Evolutionary conservation across 148 eudicot species (phyloP), one percentile per base, ranked within the genome.

Genomic region (Vaccinium myrtillus): DNA sequence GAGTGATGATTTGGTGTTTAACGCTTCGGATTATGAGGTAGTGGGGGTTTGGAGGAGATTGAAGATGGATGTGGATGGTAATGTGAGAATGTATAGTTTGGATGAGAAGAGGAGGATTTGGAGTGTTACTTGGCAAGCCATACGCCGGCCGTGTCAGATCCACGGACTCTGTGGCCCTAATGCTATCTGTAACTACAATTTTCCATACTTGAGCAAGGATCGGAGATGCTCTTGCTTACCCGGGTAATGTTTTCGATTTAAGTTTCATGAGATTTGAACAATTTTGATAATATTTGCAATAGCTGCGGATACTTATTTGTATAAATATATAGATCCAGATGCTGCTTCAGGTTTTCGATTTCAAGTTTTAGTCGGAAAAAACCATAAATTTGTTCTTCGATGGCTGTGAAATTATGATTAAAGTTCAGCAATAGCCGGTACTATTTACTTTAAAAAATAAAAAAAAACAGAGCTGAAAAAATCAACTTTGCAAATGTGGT

Each of bases 81-180:
- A 87, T 83, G 39, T 90, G 67, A 82, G 90, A 58, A 58, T 92
- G 73, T 90, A 91, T n/a, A 91, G 95, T 51, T 65, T 91, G 5
- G 78, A 79, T 11, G 73, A 77, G 79, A 67, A 1, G 36, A 78
- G 73, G 10, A 53, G 51, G 19, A 48, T 2, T 27, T 92, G 95
- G 95, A 15, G 5, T 0, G 88, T 88, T 61, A 71, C 89, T 46
- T 92, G 93, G 93, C 89, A 89, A 75, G 91, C 91, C 61, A 56
- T 18, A 43, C 87, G 8, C 1, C 49, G 0, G n/a, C 86, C 84
- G 8, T 92, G 92, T 56, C 48, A 19, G 15, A 70, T 88, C 10
- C 91, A 87, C 84, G 92, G 92, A 63, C 1, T 32, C 46, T 91
- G 94, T 71, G 94, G 94, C 10, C 54, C 74, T 3, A 90, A 91